Evolutionary conservation across 371 early-diverging fungal species (phyloP), one percentile per base, ranked within the genome.

Genomic region (Basidiobolus meristosporus): DNA sequence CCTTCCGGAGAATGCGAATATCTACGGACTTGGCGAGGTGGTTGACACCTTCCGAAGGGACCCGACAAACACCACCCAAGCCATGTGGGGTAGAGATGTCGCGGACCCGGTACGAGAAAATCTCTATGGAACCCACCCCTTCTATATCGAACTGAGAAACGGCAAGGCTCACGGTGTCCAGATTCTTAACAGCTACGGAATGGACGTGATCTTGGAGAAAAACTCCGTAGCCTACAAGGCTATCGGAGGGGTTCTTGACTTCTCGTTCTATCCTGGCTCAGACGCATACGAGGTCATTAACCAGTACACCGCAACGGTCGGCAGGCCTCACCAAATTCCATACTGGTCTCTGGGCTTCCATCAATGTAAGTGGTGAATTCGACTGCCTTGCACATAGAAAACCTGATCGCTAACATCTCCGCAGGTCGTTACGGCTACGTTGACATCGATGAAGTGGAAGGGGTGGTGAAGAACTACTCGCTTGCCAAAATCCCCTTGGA

Each of bases 341-440:
- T 49, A 56, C 16, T 52, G 56, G 52, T 36, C 23, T 17, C 28
- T 36, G 15, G 34, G 34, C 0, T 42, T 21, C n/a, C 38, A 43
- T 0, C 32, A 37, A n/a, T 36, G 37, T 15, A 37, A n/a, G n/a
- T n/a, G n/a, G n/a, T n/a, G n/a, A n/a, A n/a, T n/a, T n/a, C n/a
- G n/a, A n/a, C n/a, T n/a, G n/a, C n/a, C n/a, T n/a, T n/a, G n/a
- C n/a, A n/a, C 32, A 37, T 22, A 18, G 72, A 70, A 47, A 58
- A 33, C 52, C 81, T 32, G 79, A 82, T 0, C 70, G 62, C 47
- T 82, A 81, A 34, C 79, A 81, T 45, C 41, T 66, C n/a, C n/a
- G n/a, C n/a, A n/a, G n/a, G n/a, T n/a, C n/a, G 82, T 38, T 82
- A 69, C 51, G 81, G 81, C 29, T 82, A 79, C 46, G 32, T 50